Percentiles rank a stretch among this genome's conserved stretches.
phyloP scores from a whole-genome alignment of 2,329 filamentous ascomycete genomes.

The Colletotrichum eremochloae region DNA sequence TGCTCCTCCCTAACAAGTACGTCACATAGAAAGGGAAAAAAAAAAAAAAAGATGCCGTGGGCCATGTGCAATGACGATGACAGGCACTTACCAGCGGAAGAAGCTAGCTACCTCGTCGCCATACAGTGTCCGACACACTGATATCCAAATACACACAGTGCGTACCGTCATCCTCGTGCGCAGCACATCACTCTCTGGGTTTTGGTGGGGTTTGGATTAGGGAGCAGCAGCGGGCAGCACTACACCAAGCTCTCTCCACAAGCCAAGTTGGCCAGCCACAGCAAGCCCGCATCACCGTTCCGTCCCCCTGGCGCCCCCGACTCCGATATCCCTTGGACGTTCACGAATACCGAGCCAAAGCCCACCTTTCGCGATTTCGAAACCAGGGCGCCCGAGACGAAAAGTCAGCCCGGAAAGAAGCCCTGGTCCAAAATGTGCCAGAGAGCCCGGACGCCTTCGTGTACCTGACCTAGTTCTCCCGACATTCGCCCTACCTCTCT shows the following conservation, averaged over 20 bases:
- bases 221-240: conserved; percentile 10
- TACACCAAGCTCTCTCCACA: conserved; percentile 31
- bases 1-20: background rate
- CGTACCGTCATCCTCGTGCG: background rate
- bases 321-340: conserved; percentile 31
- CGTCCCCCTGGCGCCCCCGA: conserved; percentile 2
- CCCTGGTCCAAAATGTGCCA: conserved; percentile 34
- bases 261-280: conserved; percentile 39
- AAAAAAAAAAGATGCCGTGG: conserved; percentile 4
- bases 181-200: conserved; percentile 19
- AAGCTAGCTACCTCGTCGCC: conserved; percentile 5
- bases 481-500: conserved; percentile 10
- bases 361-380: background rate
- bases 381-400: conserved; percentile 5
- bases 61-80: conserved; percentile 28
- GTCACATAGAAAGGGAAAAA: background rate
- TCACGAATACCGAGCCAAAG: background rate
- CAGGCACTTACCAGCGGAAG: conserved; percentile 5
- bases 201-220: conserved; percentile 33
- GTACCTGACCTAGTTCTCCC: conserved; percentile 28
- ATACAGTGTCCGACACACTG: background rate
- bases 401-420: conserved; percentile 16
- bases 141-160: conserved; percentile 9
- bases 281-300: conserved; percentile 33
- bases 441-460: conserved; percentile 16